Conservation (phyloP, 495 filamentous ascomycete genomes). For the Physcia stellaris region DNA sequence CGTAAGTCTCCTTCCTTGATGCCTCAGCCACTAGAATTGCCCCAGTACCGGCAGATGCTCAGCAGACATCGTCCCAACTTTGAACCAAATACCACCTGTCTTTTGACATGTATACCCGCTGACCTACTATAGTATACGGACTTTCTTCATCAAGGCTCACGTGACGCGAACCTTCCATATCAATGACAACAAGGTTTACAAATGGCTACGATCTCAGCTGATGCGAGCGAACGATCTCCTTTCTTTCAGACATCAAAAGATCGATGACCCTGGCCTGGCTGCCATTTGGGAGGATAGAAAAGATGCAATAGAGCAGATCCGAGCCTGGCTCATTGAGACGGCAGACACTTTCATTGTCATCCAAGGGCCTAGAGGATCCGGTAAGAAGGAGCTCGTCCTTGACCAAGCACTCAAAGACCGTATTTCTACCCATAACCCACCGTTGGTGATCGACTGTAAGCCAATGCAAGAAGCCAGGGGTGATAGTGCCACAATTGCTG, state of each 20-base stretch:
- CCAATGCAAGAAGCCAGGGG: conserved; percentile 84
- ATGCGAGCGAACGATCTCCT: conserved; percentile 49
- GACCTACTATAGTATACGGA: conserved; percentile 38
- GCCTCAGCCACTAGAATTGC: too few relatives aligned
- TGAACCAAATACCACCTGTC: not conserved
- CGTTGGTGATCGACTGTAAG: conserved; percentile 91
- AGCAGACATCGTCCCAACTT: too few relatives aligned
- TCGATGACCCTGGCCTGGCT: conserved; percentile 55
- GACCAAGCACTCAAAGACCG: conserved; percentile 69
- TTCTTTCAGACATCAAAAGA: conserved; percentile 35
- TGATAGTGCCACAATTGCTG: conserved; percentile 73
- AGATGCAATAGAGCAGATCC: conserved; percentile 62
- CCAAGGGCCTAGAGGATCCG: conserved; percentile 82
- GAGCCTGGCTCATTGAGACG: conserved; percentile 76
- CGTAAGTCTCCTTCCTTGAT: conserved; percentile 27
- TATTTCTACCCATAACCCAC: conserved; percentile 61
- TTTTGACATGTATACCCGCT: not conserved
- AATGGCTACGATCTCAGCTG: conserved; percentile 71
- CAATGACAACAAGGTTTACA: conserved; percentile 52
- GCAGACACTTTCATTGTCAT: conserved; percentile 88
- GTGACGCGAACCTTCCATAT: conserved; percentile 65
- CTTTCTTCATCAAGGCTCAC: conserved; percentile 80
- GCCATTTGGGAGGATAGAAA: conserved; percentile 84
- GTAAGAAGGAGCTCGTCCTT: conserved; percentile 75
- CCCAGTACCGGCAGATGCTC: too few relatives aligned